A percentile compares a stretch with the other conserved stretches of the same genome.
Conservation (phyloP, 2,329 filamentous ascomycete species). For the Aspergillus novoparasiticus region DNA sequence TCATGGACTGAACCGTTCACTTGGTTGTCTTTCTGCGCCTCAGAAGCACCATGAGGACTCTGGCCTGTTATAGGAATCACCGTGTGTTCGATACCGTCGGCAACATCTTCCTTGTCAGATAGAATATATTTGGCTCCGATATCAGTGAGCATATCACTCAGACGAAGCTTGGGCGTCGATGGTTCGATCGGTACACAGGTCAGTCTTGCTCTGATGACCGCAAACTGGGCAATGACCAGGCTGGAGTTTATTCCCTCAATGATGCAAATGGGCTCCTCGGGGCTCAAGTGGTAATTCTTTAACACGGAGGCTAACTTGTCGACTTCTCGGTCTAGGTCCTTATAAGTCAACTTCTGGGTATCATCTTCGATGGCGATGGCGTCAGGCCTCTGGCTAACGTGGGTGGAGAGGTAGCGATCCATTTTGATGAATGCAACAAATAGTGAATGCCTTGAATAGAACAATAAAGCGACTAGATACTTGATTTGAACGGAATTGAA, state of each 20-base stretch:
- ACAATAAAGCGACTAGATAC: neutral
- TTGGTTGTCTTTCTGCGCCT: neutral
- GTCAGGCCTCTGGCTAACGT: neutral
- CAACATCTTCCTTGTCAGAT: neutral
- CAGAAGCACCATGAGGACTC: neutral
- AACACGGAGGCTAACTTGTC: neutral
- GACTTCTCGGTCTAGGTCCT: slow-evolving; percentile 6
- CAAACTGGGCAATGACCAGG: slow-evolving; percentile 12
- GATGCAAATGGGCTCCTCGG: slow-evolving; percentile 12
- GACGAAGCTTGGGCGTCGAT: slow-evolving; percentile 6
- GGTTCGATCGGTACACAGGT: slow-evolving; percentile 11
- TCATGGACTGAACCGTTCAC: neutral
- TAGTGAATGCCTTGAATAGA: neutral
- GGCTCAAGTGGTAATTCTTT: neutral
- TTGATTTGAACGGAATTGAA: too few species aligned
- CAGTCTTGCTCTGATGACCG: slow-evolving; percentile 8
- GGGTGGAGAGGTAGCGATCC: neutral
- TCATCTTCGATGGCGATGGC: slow-evolving; percentile 7
- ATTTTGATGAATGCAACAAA: neutral
- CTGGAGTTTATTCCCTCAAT: neutral
- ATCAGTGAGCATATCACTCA: slow-evolving; percentile 6
- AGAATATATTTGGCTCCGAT: slow-evolving; percentile 9
- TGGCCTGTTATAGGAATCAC: slow-evolving; percentile 5
- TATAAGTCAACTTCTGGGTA: slow-evolving; percentile 1
- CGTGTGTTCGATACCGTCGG: neutral